phyloP scores from a whole-genome alignment of 2,329 filamentous ascomycete species.

The Polychaeton citri region DNA sequence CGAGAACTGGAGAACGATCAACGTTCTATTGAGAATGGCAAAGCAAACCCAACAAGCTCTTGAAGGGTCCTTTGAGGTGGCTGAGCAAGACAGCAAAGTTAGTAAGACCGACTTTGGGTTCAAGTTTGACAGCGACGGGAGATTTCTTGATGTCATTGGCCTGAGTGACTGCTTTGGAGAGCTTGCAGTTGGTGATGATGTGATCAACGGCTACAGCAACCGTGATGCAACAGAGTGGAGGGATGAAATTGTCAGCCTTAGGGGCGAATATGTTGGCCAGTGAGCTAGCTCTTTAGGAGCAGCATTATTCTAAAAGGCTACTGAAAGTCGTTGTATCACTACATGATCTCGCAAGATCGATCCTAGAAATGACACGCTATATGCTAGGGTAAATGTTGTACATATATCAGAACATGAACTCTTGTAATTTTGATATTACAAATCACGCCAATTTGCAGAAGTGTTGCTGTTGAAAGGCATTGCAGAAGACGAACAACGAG shows the following conservation, averaged over 20 bases:
- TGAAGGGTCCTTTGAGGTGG: no score
- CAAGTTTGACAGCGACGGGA: no score
- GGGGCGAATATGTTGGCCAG: neutral
- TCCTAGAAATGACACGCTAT: neutral
- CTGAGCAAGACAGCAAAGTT: no score
- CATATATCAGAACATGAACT: no score
- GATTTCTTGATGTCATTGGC: neutral
- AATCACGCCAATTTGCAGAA: no score
- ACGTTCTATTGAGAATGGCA: constrained; percentile 27
- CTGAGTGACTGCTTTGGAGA: neutral
- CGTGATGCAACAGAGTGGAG: neutral
- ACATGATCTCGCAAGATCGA: neutral
- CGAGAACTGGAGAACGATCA: constrained; percentile 36
- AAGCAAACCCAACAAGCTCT: constrained; percentile 17
- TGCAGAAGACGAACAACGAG: no score
- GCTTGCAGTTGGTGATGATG: neutral
- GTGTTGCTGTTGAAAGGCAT: no score
- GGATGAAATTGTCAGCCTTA: neutral
- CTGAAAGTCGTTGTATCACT: neutral
- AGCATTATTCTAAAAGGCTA: no score
- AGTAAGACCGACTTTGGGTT: no score
- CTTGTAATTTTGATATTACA: no score
- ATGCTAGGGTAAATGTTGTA: no score
- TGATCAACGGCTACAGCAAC: neutral
- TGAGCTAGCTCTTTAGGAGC: neutral